Base-by-base conservation (phyloP, 1,284 basidiomycete species). In the Malassezia sympodialis region DNA sequence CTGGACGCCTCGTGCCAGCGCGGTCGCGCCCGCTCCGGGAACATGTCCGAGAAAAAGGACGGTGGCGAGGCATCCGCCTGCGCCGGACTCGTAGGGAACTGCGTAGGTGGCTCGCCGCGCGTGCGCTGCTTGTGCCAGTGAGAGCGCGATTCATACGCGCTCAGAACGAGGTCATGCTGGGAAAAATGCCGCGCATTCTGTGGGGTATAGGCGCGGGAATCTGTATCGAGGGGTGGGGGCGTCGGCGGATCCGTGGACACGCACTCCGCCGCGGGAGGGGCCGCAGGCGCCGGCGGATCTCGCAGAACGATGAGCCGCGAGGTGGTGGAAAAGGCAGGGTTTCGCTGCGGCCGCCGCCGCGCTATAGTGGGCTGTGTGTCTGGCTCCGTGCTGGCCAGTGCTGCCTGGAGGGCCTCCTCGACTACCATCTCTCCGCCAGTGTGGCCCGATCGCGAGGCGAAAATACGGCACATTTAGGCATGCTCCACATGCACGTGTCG, bases 271-370 rank as follows among this genome's bases (percentile, higher is more conserved):
- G 32, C n/a, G 3, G 14, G 6, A 34, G 32, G n/a, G 37, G 37
- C 5, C 40, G 14, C n/a, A 4, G 40, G 41, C 23, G 41, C 41
- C 12, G 41, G 4, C n/a, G 35, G 27, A 15, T 40, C 11, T 23
- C 53, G 53, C 23, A 55, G 26, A 6, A 55, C 53, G n/a, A 49
- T 19, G 10, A 55, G 24, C 14, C 30, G 45, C 41, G 53, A 49
- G 7, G 47, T 34, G 2, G 32, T 19, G 12, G 47, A 49, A 23
- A 55, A 55, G 8, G 24, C 15, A 1, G 40, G 32, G 24, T 55
- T 55, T 15, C 41, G 30, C n/a, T 34, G 37, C 2, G 50, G 50
- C 28, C 32, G 2, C 12, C 12, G 23, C 3, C 34, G 46, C 12
- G 46, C 12, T 15, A 6, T 5, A 3, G 31, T 17, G 3, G n/a